These are phyloP conservation scores for Encephalitozoon cuniculi DNA, from an alignment of 371 early-diverging fungal genomes.

Conservation along the genomic window DNA sequence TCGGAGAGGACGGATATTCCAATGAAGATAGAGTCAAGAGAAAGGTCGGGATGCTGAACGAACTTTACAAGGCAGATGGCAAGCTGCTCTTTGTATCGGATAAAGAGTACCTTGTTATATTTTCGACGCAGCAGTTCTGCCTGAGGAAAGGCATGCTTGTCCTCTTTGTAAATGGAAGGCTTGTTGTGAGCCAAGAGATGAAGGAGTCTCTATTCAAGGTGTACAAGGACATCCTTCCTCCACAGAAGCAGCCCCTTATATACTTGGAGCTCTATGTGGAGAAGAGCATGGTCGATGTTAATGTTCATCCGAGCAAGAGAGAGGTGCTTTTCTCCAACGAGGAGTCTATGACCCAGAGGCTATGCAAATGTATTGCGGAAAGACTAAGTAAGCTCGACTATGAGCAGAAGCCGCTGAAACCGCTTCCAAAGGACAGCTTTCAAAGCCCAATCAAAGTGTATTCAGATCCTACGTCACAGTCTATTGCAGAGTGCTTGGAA, in stretches of 20 bases:
- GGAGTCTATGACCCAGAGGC: constrained; percentile 67
- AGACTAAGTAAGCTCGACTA: background rate
- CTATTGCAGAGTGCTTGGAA: background rate
- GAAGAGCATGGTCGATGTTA: constrained; percentile 80
- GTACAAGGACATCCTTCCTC: constrained; percentile 71
- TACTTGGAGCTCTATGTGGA: constrained; percentile 74
- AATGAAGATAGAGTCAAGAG: background rate
- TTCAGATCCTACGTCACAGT: background rate
- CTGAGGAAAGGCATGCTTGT: constrained; percentile 69
- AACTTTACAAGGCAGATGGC: constrained; percentile 10
- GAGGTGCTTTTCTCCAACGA: constrained; percentile 81
- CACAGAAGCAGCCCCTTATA: constrained; percentile 75
- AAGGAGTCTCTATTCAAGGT: constrained; percentile 71
- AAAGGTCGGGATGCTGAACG: background rate
- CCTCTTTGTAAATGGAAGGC: constrained; percentile 77
- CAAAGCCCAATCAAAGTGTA: constrained; percentile 5
- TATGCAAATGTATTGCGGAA: background rate
- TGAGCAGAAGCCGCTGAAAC: background rate
- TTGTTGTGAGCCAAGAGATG: constrained; percentile 71
- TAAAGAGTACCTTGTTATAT: background rate
- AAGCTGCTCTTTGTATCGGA: background rate
- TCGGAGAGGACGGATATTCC: background rate
- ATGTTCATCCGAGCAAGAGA: constrained; percentile 89
- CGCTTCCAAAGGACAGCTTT: background rate
- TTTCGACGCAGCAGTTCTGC: constrained; percentile 57